Evolutionary conservation across 768 basidiomycete species (phyloP).

Genomic region (Rhodotorula paludigena): DNA sequence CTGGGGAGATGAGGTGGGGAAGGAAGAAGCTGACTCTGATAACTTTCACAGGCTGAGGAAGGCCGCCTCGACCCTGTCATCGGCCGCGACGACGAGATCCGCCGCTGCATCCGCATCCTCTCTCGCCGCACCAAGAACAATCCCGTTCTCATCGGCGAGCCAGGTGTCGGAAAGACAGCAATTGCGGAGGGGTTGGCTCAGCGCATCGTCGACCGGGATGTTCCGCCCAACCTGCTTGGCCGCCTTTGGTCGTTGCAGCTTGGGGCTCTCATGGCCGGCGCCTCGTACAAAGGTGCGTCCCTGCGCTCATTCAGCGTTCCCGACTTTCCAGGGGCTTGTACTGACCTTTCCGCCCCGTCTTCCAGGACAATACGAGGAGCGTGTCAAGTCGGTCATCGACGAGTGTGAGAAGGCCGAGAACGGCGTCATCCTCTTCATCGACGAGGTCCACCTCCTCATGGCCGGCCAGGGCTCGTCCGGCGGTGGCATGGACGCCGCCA

Average conservation of each 20-base stretch:
- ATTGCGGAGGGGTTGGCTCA: constrained; percentile 94
- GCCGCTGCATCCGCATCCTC: constrained; percentile 42
- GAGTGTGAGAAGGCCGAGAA: constrained; percentile 85
- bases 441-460: constrained; percentile 89
- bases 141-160: constrained; percentile 89
- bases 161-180: constrained; percentile 89
- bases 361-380: constrained; percentile 85
- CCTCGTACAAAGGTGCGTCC: constrained; percentile 59
- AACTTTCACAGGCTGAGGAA: constrained; percentile 14
- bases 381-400: constrained; percentile 82
- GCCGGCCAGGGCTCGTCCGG: constrained; percentile 74
- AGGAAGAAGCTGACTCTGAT: no score
- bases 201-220: constrained; percentile 88
- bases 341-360: no score
- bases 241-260: constrained; percentile 83
- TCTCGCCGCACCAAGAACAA: constrained; percentile 73
- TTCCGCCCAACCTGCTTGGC: constrained; percentile 66
- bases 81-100: constrained; percentile 44
- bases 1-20: no score
- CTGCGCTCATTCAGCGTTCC: not conserved
- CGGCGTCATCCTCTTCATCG: constrained; percentile 88
- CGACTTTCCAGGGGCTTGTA: not conserved
- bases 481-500: constrained; percentile 80
- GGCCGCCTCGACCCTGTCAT: constrained; percentile 52
- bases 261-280: constrained; percentile 68